phyloP scores from a whole-genome alignment of 495 filamentous ascomycete species.

The Pyronema domesticum region DNA sequence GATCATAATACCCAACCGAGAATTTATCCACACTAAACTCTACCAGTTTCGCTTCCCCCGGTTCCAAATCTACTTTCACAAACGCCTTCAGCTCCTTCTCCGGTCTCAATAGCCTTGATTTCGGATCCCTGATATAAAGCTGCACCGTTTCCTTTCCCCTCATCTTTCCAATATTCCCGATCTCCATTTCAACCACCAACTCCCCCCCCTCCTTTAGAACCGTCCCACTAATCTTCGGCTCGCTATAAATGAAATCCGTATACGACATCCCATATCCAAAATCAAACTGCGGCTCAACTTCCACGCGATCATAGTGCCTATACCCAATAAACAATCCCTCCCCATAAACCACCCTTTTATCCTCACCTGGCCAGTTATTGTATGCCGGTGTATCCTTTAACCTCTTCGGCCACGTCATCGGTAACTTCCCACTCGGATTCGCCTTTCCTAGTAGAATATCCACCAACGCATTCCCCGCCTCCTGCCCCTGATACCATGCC shows the following conservation, averaged over 20 bases:
- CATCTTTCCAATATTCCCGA: slow-evolving; percentile 49
- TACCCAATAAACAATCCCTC: slow-evolving; percentile 77
- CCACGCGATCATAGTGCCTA: slow-evolving; percentile 58
- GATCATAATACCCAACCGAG: slow-evolving; percentile 68
- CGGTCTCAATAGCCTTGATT: slow-evolving; percentile 39
- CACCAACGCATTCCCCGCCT: slow-evolving; percentile 45
- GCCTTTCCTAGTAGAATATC: slow-evolving; percentile 38
- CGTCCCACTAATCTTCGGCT: slow-evolving; percentile 34
- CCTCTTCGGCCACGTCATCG: slow-evolving; percentile 47
- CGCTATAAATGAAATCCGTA: slow-evolving; percentile 53
- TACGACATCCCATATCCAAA: slow-evolving; percentile 78
- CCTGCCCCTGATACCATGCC: slow-evolving; percentile 56
- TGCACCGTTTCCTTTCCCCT: slow-evolving; percentile 64
- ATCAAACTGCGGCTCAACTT: slow-evolving; percentile 48
- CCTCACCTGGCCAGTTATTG: slow-evolving; percentile 71
- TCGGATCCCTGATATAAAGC: slow-evolving; percentile 47
- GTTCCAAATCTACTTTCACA: slow-evolving; percentile 52
- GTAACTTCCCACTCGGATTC: slow-evolving; percentile 40
- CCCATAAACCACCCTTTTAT: slow-evolving; percentile 59
- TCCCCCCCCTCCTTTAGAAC: slow-evolving; percentile 30
- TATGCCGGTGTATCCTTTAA: slow-evolving; percentile 68
- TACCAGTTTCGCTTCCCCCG: slow-evolving; percentile 53
- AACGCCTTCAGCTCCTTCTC: slow-evolving; percentile 68
- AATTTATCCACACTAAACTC: slow-evolving; percentile 50
- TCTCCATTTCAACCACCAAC: slow-evolving; percentile 41